These are phyloP conservation scores for Gremmenia infestans DNA, from an alignment of 2,329 filamentous ascomycete species.

Conservation along the genomic window DNA sequence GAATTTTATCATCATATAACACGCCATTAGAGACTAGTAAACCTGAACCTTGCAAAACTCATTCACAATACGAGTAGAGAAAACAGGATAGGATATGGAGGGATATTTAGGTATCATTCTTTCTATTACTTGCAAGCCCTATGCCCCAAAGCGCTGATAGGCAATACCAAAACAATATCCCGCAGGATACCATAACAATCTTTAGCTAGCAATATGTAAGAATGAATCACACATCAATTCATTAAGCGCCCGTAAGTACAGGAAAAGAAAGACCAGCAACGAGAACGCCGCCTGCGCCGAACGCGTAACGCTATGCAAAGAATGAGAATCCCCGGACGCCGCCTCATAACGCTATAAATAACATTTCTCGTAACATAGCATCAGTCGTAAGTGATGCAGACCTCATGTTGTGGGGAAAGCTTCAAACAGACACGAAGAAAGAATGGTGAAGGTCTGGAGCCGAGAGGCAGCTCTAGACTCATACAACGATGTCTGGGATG, in stretches of 20 bases:
- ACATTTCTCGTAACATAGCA: background rate
- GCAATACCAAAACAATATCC: background rate
- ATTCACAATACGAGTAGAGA: background rate
- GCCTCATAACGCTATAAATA: background rate
- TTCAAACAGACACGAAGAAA: background rate
- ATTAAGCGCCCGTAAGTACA: background rate
- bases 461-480: background rate
- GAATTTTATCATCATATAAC: too few species aligned
- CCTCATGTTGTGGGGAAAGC: background rate
- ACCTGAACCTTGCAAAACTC: too few species aligned
- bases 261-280: background rate
- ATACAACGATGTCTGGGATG: conserved; percentile 28
- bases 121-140: background rate
- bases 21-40: too few species aligned
- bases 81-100: background rate
- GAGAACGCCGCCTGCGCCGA: conserved; percentile 6
- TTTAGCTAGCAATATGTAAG: background rate
- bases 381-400: background rate
- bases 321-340: background rate
- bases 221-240: background rate
- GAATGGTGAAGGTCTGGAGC: background rate
- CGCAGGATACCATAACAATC: background rate
- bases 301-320: conserved; percentile 15
- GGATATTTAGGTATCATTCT: background rate
- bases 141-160: background rate